Percentiles rank a stretch among this genome's conserved stretches.
Evolutionary conservation across 106 monocot genomes (phyloP).

Genomic region (Acorus calamus): DNA sequence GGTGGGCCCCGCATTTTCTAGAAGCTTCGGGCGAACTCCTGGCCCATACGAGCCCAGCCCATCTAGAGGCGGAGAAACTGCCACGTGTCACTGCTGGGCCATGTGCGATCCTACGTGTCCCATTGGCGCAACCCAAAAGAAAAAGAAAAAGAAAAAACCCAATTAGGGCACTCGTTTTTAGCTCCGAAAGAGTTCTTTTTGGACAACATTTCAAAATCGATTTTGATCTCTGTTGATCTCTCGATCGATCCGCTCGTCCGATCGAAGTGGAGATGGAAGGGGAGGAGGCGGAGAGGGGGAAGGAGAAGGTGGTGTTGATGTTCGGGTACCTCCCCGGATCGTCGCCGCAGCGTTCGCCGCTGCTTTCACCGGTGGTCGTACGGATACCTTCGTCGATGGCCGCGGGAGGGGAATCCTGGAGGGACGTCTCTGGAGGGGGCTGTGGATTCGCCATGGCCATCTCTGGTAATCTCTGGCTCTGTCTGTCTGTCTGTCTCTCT

Average conservation of each 20-base stretch:
- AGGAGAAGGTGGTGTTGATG: constrained; percentile 74
- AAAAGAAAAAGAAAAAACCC: constrained; percentile 22
- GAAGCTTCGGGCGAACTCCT: constrained; percentile 51
- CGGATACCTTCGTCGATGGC: constrained; percentile 30
- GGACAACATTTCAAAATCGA: no score
- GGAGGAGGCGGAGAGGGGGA: constrained; percentile 9
- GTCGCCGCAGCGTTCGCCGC: constrained; percentile 68
- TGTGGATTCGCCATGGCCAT: constrained; percentile 96
- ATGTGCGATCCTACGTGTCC: constrained; percentile 52
- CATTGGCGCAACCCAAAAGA: background rate
- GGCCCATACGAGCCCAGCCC: constrained; percentile 21
- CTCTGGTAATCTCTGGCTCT: constrained; percentile 33
- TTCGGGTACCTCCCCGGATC: constrained; percentile 93
- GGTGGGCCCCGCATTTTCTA: constrained; percentile 19
- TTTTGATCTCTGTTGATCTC: no score
- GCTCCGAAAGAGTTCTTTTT: background rate
- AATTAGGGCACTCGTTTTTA: constrained; percentile 7
- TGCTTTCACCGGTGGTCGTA: constrained; percentile 47
- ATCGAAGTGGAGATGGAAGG: constrained; percentile 1
- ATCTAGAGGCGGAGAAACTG: constrained; percentile 15
- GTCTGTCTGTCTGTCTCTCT: background rate
- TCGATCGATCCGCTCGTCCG: constrained; percentile 18
- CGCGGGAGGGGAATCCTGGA: constrained; percentile 46
- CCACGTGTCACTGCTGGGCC: constrained; percentile 28
- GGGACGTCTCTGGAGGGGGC: constrained; percentile 81